Evolutionary conservation across 352 stramenopile species (phyloP), one percentile per base, ranked within the genome.

Genomic region (Thraustochytrium sp.): DNA sequence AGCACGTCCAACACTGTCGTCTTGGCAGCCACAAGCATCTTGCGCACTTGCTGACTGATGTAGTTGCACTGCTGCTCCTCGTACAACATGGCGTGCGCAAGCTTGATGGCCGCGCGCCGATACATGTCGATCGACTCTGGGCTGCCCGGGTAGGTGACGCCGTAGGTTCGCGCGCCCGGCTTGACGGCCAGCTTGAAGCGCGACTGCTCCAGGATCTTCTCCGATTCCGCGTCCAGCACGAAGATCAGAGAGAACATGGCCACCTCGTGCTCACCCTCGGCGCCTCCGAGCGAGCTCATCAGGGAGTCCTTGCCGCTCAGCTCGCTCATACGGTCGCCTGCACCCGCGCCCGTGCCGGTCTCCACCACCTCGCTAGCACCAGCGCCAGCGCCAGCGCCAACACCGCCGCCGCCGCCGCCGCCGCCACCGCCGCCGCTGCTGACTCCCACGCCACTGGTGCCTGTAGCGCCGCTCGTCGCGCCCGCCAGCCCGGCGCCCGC

Each of bases 201-300:
- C 29, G 68, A 80, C 34, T 80, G 34, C 68, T 80, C 68, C n/a
- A 80, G 51, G 40, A 63, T 55, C 31, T 53, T 46, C 53, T 80
- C 68, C 3, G 34, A 80, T 29, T 80, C 68, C 9, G 48, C 53
- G 68, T 80, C 68, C 5, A 80, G 68, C 3, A 80, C 46, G 38
- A 80, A 80, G 26, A 80, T 80, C 23, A 80, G 68, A 1, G 68
- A 80, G 53, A 80, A 80, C 68, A 80, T 80, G 18, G 23, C 42
- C 31, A 80, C 21, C 34, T 80, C 68, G 1, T 80, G n/a, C 37
- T 2, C 13, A 11, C 31, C 62, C 9, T 75, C 62, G 9, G 62
- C 37, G 38, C n/a, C 42, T 5, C 16, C 42, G 42, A 16, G 42
- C 42, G 42, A 49, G 42, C 5, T 36, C 26, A 8, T 11, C 21